Evolutionary conservation across 2,329 filamentous ascomycete genomes (phyloP).

Genomic region (Fusarium fracticaudum): DNA sequence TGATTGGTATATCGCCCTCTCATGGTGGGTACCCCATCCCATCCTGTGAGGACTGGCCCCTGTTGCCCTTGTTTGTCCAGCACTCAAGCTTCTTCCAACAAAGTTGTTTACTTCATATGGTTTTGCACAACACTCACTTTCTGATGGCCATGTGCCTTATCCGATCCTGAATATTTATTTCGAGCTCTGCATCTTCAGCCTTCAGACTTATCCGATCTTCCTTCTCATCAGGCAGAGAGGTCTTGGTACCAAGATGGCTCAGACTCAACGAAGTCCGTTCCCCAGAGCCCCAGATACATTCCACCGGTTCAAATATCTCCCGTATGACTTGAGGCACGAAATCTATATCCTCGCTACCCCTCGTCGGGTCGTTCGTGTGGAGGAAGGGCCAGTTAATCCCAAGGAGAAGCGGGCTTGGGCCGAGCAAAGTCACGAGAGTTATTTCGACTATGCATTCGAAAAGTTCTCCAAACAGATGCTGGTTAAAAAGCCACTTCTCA

Average conservation of each 20-base stretch:
- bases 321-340: not conserved
- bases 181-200: accelerated
- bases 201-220: not conserved
- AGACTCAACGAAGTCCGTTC: no score
- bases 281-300: not conserved
- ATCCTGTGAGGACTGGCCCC: no score
- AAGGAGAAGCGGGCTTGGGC: not conserved
- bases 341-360: not conserved
- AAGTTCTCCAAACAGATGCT: not conserved
- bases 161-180: accelerated
- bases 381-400: not conserved
- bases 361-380: not conserved
- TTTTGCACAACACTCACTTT: not conserved
- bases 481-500: not conserved
- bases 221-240: no score
- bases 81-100: not conserved
- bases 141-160: accelerated
- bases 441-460: not conserved
- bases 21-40: not conserved
- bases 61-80: no score
- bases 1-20: not conserved
- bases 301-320: not conserved
- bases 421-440: not conserved
- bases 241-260: not conserved
- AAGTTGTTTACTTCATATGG: not conserved